Conservation (phyloP, 164 flowering plant species). For the Pachysandra terminalis region DNA sequence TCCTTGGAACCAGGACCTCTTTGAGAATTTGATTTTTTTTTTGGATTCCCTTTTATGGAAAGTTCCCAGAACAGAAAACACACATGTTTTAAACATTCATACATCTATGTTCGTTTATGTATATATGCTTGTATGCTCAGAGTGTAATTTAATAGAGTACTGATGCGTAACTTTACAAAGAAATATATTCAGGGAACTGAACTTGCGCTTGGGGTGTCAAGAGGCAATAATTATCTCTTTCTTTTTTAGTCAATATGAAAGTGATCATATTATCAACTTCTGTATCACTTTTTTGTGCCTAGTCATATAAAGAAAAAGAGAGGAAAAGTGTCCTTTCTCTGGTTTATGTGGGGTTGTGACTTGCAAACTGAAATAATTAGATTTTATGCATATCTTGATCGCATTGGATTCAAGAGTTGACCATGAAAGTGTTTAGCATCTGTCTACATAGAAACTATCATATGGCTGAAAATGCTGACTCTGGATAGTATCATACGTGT, state of each 20-base stretch:
- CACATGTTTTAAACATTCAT: too few species aligned
- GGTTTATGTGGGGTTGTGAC: too few species aligned
- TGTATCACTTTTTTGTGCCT: background rate
- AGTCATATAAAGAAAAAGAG: background rate
- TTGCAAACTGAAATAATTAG: too few species aligned
- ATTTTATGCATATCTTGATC: too few species aligned
- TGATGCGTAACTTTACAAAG: background rate
- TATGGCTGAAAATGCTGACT: background rate
- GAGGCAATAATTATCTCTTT: background rate
- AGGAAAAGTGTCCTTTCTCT: too few species aligned
- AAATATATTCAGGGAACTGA: background rate
- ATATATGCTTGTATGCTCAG: too few species aligned
- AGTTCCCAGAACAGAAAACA: background rate
- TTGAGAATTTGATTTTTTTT: slow-evolving; percentile 4
- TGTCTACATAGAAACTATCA: background rate
- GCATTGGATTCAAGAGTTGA: background rate
- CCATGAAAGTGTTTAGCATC: background rate
- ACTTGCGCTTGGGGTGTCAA: background rate
- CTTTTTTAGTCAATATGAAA: too few species aligned
- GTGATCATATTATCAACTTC: background rate
- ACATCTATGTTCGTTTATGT: too few species aligned
- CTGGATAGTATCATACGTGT: too few species aligned
- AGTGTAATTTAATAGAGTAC: background rate
- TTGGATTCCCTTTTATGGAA: background rate
- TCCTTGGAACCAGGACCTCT: background rate